phyloP scores from a whole-genome alignment of 2,329 filamentous ascomycete genomes.

The Chrysosporium keratinophilum region DNA sequence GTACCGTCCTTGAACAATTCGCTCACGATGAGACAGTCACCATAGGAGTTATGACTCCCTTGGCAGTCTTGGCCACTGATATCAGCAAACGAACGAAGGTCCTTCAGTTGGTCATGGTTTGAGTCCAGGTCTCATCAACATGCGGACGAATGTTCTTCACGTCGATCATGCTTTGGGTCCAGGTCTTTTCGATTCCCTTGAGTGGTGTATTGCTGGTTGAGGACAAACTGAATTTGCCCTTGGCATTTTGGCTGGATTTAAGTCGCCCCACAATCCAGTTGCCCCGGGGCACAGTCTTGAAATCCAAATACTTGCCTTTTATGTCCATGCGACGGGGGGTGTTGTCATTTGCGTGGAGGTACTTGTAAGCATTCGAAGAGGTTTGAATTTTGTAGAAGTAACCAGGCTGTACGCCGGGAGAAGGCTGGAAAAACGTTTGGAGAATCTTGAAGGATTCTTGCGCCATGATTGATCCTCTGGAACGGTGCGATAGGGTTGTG shows the following conservation, averaged over 20 bases:
- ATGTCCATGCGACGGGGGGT: neutral
- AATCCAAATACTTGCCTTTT: neutral
- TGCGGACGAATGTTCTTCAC: neutral
- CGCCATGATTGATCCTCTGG: neutral
- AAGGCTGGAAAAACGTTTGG: neutral
- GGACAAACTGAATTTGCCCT: neutral
- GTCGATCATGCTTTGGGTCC: neutral
- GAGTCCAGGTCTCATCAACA: too few species aligned
- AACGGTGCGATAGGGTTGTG: too few species aligned
- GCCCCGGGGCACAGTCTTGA: neutral
- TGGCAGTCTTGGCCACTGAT: too few species aligned
- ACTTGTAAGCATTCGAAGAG: neutral
- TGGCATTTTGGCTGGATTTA: neutral
- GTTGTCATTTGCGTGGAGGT: neutral
- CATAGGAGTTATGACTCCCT: too few species aligned
- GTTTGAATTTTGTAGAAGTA: neutral
- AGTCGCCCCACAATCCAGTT: neutral
- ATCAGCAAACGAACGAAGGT: too few species aligned
- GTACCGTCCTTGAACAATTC: too few species aligned
- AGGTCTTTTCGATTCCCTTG: neutral
- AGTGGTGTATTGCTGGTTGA: neutral
- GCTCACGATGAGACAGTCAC: too few species aligned
- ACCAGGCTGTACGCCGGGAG: neutral
- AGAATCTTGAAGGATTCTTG: neutral
- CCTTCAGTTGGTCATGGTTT: too few species aligned